These are phyloP conservation scores for Trametes cinnabarina DNA, from an alignment of 768 basidiomycete species.

Conservation along the genomic window DNA sequence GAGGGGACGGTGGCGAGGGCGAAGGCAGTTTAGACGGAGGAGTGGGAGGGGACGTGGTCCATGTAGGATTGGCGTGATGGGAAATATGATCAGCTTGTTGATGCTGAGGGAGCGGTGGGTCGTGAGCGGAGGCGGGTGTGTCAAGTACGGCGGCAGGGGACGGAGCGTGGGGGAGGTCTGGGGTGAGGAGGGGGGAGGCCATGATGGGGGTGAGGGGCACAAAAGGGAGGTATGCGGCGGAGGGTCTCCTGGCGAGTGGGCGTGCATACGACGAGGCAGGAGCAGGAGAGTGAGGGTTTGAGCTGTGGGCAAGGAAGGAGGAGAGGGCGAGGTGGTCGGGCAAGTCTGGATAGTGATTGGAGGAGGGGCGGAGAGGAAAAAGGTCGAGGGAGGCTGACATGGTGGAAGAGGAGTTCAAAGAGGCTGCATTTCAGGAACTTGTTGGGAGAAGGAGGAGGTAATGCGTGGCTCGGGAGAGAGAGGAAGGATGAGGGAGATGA, in stretches of 20 bases:
- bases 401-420: not conserved
- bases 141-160: conserved; percentile 8
- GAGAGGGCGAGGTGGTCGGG: conserved; percentile 13
- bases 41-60: conserved; percentile 60
- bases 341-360: conserved; percentile 13
- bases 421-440: not conserved
- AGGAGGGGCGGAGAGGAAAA: conserved; percentile 15
- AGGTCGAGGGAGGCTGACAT: conserved; percentile 21
- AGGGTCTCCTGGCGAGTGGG: conserved; percentile 11
- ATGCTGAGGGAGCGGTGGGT: not conserved
- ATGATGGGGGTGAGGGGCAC: conserved; percentile 52
- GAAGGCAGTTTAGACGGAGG: conserved; percentile 41
- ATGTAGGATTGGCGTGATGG: conserved; percentile 41
- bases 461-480: too few species aligned
- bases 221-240: conserved; percentile 21
- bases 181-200: conserved; percentile 58
- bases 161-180: conserved; percentile 29
- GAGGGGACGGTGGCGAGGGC: not conserved
- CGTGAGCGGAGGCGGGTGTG: too few species aligned
- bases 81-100: conserved; percentile 9
- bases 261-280: too few species aligned
- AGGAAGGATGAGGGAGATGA: not conserved
- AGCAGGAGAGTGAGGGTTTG: not conserved
- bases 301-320: conserved; percentile 2
- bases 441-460: too few species aligned